phyloP scores from a whole-genome alignment of 805 yeast genomes.

The Zygosaccharomyces pseudorouxii region DNA sequence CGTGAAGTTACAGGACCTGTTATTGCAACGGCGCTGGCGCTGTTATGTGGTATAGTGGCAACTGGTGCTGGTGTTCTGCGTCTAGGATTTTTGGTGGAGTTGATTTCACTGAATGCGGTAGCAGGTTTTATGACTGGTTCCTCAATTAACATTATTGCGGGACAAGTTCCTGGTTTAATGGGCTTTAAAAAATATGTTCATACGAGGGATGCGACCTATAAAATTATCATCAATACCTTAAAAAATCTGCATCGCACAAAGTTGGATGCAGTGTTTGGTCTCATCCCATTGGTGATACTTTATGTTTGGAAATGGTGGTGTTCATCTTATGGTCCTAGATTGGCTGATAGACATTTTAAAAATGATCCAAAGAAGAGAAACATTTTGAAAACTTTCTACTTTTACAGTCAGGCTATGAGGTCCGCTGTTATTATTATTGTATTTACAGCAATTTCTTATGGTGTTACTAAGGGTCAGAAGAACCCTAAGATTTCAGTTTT shows the following conservation, averaged over 20 bases:
- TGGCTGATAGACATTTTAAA: conserved; percentile 49
- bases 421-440: conserved; percentile 77
- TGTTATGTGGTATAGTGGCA: conserved; percentile 82
- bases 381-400: conserved; percentile 43
- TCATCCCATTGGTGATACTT: conserved; percentile 66
- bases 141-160: conserved; percentile 73
- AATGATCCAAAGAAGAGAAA: conserved; percentile 17
- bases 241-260: conserved; percentile 65
- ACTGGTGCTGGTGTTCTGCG: conserved; percentile 77
- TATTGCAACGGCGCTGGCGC: conserved; percentile 74
- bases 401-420: conserved; percentile 72
- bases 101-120: conserved; percentile 87
- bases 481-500: conserved; percentile 48
- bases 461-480: conserved; percentile 50
- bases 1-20: conserved; percentile 49
- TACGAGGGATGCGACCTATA: conserved; percentile 67
- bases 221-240: conserved; percentile 64
- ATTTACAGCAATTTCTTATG: conserved; percentile 80
- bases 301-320: conserved; percentile 66
- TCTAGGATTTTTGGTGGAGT: conserved; percentile 82
- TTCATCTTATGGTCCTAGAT: conserved; percentile 49
- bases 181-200: conserved; percentile 65
- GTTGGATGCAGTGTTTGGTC: conserved; percentile 85
- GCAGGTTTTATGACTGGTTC: conserved; percentile 95
- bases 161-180: conserved; percentile 84